Percentiles rank a stretch among this genome's conserved stretches.
phyloP scores from a whole-genome alignment of 176 grass and related monocot species.

The Saccharum officinarum region DNA sequence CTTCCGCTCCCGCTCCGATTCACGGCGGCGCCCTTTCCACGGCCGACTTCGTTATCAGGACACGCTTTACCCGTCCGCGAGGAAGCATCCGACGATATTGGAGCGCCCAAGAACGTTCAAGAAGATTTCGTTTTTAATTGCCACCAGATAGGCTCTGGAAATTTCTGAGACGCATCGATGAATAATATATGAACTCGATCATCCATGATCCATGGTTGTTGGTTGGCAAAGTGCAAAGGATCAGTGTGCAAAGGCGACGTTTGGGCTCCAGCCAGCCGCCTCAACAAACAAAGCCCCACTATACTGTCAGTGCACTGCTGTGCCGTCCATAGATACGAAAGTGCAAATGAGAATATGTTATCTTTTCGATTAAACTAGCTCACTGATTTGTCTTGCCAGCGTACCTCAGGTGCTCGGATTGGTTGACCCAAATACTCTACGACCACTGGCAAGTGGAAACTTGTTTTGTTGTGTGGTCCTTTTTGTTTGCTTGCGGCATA shows the following conservation, averaged over 20 bases:
- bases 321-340: constrained; percentile 14
- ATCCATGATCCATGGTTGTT: not conserved
- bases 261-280: constrained; percentile 36
- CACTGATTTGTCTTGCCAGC: constrained; percentile 29
- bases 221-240: constrained; percentile 18
- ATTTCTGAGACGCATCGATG: not conserved
- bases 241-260: not conserved
- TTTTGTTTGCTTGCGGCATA: constrained; percentile 5
- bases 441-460: not conserved
- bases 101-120: constrained; percentile 15
- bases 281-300: not conserved
- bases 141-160: not conserved
- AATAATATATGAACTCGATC: not conserved
- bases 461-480: constrained; percentile 15
- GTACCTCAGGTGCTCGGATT: not conserved
- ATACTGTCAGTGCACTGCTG: constrained; percentile 2
- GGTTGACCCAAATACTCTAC: constrained; percentile 33
- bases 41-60: constrained; percentile 6
- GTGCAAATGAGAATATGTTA: constrained; percentile 9
- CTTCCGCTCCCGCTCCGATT: not conserved
- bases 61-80: constrained; percentile 12
- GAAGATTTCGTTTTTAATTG: constrained; percentile 26
- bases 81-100: constrained; percentile 35
- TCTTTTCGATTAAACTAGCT: constrained; percentile 5
- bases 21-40: not conserved